Conservation (phyloP, 1,284 basidiomycete species). For the Cutaneotrichosporon sp. region DNA sequence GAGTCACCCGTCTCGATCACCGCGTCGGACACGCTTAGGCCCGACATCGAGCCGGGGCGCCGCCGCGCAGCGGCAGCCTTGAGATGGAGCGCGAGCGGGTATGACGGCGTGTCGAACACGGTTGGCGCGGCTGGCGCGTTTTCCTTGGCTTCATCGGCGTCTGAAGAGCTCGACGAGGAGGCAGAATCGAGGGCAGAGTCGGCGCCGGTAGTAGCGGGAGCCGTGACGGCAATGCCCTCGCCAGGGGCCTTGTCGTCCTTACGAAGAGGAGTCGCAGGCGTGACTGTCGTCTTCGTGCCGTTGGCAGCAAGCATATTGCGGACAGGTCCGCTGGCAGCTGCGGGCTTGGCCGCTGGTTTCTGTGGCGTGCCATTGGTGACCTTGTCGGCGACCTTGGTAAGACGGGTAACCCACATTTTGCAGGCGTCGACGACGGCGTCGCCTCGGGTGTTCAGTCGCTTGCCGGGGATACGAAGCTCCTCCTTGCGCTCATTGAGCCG, state of each 20-base stretch:
- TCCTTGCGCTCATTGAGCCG: constrained; percentile 14
- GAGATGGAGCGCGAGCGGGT: constrained; percentile 24
- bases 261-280: not conserved
- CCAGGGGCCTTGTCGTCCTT: not conserved
- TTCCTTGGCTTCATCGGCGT: no score
- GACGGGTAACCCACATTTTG: constrained; percentile 28
- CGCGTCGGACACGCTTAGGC: constrained; percentile 40
- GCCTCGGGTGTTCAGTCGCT: not conserved
- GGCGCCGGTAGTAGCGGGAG: no score
- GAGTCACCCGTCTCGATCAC: constrained; percentile 38
- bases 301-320: not conserved
- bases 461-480: not conserved
- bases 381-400: constrained; percentile 16
- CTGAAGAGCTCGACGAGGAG: not conserved
- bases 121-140: not conserved
- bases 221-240: no score
- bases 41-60: constrained; percentile 33
- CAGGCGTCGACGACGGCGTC: constrained; percentile 21
- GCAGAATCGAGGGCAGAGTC: not conserved
- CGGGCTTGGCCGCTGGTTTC: not conserved
- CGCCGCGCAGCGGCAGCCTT: constrained; percentile 24
- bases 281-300: not conserved
- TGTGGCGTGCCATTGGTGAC: constrained; percentile 3
- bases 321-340: not conserved
- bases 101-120: constrained; percentile 9